Evolutionary conservation across 345 rosid genomes (phyloP), one percentile per base, ranked within the genome.

Genomic region (Pseudoturritis turrita): DNA sequence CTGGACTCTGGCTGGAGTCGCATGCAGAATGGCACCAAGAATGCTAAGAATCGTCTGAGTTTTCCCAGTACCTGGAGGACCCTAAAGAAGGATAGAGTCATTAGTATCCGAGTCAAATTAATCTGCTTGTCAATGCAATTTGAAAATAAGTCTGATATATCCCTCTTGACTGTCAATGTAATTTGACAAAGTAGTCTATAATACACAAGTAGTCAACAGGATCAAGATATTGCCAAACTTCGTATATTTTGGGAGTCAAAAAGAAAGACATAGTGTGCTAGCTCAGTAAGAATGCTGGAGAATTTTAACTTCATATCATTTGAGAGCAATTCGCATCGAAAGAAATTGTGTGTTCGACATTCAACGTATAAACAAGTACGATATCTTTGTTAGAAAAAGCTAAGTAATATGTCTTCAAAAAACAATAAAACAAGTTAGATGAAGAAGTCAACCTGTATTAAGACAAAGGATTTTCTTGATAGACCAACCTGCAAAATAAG

Each of bases 1-100:
- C 26, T 80, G 86, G 60, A 88, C 66, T 77, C 93, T 83, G 50
- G 85, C 86, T 45, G 99, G 99, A 74, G 90, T 84, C 37, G 99
- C 96, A 82, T 95, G 99, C 89, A 95, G 82, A 80, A 95, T 83
- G 35, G 96, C 97, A 83, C 99, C 90, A 33, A 95, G 87, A 66
- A 95, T 86, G 17, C 96, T 90, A 73, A 95, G 93, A 78, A 95
- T 91, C 33, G 99, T 91, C 84, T 95, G 96, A 52, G 97, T 95
- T 79, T 95, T 95, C 67, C 99, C 99, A 7, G 97, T 95, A 75
- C 99, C 99, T 61, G 99, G 99, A 36, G 99, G 99, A 10, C 99
- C 99, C 99, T 94, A 76, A 45, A 80, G 61, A 74, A 78, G 25
- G 31, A 65, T 36, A 22, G 29, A 65, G 7, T 50, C 58, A 65